A percentile compares a stretch with the other conserved stretches of the same genome.
These are phyloP conservation scores for Volvox carteri DNA, from an alignment of 163 green algal genomes.

Conservation along the genomic window DNA sequence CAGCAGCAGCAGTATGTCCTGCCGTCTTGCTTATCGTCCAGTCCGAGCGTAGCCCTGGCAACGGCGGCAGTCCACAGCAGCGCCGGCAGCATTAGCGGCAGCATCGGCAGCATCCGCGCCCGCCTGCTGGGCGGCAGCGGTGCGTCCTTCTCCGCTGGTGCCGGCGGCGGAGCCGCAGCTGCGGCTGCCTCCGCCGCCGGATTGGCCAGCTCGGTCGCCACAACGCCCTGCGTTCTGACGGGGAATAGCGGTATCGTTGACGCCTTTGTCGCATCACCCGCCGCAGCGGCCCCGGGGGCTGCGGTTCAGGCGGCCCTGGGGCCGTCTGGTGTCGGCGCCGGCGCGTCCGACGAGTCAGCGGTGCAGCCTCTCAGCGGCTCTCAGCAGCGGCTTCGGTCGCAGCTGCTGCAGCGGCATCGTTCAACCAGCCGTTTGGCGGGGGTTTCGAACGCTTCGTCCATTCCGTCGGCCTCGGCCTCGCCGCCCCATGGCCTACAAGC, in stretches of 20 bases:
- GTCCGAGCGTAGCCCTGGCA: not conserved
- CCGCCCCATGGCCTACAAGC: not conserved
- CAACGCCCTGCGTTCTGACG: not conserved
- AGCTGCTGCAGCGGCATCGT: slow-evolving; percentile 43
- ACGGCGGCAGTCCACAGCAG: not conserved
- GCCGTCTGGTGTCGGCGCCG: not conserved
- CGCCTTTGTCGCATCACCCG: too few species aligned
- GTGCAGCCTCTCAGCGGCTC: not conserved
- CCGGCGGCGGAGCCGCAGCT: not conserved
- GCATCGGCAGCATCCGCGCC: not conserved
- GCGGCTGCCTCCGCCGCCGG: not conserved
- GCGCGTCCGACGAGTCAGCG: not conserved
- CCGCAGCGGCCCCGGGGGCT: not conserved
- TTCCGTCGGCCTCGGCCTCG: not conserved
- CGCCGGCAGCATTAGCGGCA: slow-evolving; percentile 9
- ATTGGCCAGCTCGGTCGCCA: not conserved
- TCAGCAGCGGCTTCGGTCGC: not conserved
- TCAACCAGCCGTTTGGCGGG: slow-evolving; percentile 45
- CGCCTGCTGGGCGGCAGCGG: not conserved
- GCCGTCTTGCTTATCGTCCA: slow-evolving; percentile 3
- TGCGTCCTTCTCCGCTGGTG: not conserved
- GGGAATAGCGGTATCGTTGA: not conserved
- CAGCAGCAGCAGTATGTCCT: not conserved
- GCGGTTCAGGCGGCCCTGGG: not conserved
- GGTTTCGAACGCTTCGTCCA: slow-evolving; percentile 1